Evolutionary conservation across 169 alveolate species (phyloP).

Genomic region (Cryptosporidium ubiquitum): DNA sequence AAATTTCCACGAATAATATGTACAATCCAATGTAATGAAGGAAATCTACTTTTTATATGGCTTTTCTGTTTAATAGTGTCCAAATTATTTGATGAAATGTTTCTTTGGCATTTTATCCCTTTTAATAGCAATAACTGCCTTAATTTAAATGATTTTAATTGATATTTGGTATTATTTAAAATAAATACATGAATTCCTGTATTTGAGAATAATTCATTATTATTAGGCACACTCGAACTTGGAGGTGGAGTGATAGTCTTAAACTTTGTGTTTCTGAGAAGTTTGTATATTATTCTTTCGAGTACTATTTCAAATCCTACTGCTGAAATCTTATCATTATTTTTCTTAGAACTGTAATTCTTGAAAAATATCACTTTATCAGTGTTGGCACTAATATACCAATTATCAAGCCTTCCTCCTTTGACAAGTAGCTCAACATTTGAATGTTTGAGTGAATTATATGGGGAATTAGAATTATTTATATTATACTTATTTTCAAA

Average conservation of each 20-base stretch:
- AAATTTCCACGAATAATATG: constrained; percentile 22
- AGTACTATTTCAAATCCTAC: constrained; percentile 63
- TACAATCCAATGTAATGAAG: constrained; percentile 63
- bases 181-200: constrained; percentile 23
- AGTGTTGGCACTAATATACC: constrained; percentile 34
- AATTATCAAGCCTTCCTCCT: constrained; percentile 69
- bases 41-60: constrained; percentile 5
- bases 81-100: constrained; percentile 1
- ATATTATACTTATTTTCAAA: constrained; percentile 12
- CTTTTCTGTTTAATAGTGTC: constrained; percentile 7
- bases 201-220: background rate
- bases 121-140: constrained; percentile 50
- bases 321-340: constrained; percentile 36
- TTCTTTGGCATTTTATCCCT: constrained; percentile 69
- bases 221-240: background rate
- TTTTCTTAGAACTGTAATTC: background rate
- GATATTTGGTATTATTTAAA: constrained; percentile 32
- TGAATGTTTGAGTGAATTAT: background rate
- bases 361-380: constrained; percentile 10
- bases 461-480: background rate
- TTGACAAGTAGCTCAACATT: constrained; percentile 45
- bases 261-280: background rate
- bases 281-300: constrained; percentile 33
- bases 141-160: constrained; percentile 38
- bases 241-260: background rate